Evolutionary conservation across 2,329 filamentous ascomycete genomes (phyloP).

Genomic region (Pseudocercospora vitis): DNA sequence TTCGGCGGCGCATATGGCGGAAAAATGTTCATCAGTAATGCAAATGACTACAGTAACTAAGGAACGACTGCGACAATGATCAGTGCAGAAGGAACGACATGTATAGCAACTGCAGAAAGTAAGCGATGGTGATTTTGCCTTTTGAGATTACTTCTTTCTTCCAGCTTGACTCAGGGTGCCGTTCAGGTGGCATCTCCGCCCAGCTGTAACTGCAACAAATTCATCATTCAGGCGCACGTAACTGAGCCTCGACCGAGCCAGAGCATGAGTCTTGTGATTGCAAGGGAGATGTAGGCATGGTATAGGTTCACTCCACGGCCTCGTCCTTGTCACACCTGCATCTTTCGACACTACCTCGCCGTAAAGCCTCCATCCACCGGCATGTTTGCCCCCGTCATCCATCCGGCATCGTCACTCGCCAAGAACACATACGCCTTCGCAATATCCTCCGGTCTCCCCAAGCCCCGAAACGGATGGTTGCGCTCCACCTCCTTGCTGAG

Average conservation of each 20-base stretch:
- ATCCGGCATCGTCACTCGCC: constrained; percentile 27
- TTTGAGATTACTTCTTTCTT: too few relatives aligned
- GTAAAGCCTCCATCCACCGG: constrained; percentile 20
- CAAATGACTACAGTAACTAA: constrained; percentile 1
- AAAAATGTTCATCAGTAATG: constrained; percentile 6
- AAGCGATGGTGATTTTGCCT: too few relatives aligned
- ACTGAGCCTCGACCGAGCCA: too few relatives aligned
- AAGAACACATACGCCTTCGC: constrained; percentile 28
- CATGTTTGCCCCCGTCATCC: constrained; percentile 26
- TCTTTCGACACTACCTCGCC: constrained; percentile 13
- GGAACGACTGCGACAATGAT: background rate
- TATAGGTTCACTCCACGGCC: too few relatives aligned
- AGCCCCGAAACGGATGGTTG: constrained; percentile 21
- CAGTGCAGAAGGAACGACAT: background rate
- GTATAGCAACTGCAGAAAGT: background rate
- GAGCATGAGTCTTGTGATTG: too few relatives aligned
- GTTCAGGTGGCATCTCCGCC: too few relatives aligned
- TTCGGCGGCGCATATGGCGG: background rate
- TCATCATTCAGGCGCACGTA: too few relatives aligned
- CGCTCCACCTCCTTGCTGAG: constrained; percentile 8
- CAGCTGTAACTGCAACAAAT: too few relatives aligned
- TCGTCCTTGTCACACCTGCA: too few relatives aligned
- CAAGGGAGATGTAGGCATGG: too few relatives aligned
- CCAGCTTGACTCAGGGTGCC: too few relatives aligned
- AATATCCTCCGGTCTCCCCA: constrained; percentile 25